These are phyloP conservation scores for Glaciozyma antarctica DNA, from an alignment of 768 basidiomycete species.

Conservation along the genomic window DNA sequence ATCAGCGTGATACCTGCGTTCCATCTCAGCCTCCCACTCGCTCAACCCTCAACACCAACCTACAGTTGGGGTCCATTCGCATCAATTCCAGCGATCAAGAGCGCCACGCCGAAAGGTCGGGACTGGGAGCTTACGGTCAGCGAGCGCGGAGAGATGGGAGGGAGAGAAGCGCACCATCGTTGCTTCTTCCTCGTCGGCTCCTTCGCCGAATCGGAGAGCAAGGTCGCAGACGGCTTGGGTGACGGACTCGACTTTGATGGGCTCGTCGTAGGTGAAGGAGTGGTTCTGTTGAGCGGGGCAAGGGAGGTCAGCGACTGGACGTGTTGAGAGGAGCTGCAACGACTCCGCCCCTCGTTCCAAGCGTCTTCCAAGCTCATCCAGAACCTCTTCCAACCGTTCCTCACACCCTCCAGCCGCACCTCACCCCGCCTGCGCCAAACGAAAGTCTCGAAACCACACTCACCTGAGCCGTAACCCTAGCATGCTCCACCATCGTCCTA, in stretches of 20 bases:
- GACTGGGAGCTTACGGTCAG: conserved; percentile 44
- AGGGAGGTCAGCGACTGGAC: neutral
- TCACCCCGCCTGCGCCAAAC: no score
- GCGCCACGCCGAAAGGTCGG: conserved; percentile 93
- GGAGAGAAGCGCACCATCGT: conserved; percentile 59
- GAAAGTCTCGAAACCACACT: neutral
- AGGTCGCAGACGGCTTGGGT: conserved; percentile 98
- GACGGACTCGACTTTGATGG: conserved; percentile 91
- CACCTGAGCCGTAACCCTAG: conserved; percentile 71
- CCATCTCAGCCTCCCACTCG: neutral
- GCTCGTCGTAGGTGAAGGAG: conserved; percentile 91
- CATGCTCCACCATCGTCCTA: conserved; percentile 99
- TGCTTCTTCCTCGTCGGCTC: conserved; percentile 95
- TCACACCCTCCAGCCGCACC: no score
- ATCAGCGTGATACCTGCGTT: conserved; percentile 84
- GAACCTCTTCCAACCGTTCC: no score
- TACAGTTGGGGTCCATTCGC: conserved; percentile 92
- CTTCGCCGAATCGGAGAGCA: conserved; percentile 93
- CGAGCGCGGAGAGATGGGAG: neutral
- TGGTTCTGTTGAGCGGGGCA: conserved; percentile 56
- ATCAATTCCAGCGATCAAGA: conserved; percentile 94
- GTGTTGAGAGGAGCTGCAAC: neutral
- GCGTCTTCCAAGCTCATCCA: no score
- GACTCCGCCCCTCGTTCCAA: no score
- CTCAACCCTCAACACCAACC: no score